Percentiles rank a stretch among this genome's conserved stretches.
Evolutionary conservation across 1,284 basidiomycete species (phyloP).

Genomic region (Spongispora temasekensis): DNA sequence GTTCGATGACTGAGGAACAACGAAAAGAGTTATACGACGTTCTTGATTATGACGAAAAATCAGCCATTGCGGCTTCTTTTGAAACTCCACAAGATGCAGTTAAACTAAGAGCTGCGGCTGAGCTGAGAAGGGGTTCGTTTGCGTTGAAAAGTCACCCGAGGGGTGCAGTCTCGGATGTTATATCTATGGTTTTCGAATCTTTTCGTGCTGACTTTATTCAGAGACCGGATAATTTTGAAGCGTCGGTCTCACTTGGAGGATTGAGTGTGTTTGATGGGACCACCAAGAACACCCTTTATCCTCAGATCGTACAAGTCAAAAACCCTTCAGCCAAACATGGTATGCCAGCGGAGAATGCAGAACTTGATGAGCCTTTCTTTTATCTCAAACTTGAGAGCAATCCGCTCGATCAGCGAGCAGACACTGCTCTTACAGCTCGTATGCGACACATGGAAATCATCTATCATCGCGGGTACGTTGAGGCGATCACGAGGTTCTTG

Average conservation of each 20-base stretch:
- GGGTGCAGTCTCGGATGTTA: conserved; percentile 67
- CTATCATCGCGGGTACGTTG: conserved; percentile 94
- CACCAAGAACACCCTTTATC: conserved; percentile 79
- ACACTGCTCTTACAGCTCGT: conserved; percentile 86
- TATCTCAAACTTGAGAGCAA: conserved; percentile 92
- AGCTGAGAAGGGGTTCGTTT: conserved; percentile 87
- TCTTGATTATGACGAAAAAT: conserved; percentile 92
- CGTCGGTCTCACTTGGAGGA: conserved; percentile 83
- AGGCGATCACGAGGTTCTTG: conserved; percentile 92
- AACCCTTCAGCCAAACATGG: conserved; percentile 31
- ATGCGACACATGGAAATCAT: conserved; percentile 99
- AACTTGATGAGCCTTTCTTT: conserved; percentile 81
- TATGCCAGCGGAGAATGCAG: conserved; percentile 27
- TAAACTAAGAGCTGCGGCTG: conserved; percentile 75
- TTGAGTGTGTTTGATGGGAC: conserved; percentile 94
- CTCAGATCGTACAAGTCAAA: conserved; percentile 95
- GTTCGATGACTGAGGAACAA: conserved; percentile 88
- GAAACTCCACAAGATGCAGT: conserved; percentile 82
- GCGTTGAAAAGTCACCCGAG: conserved; percentile 75
- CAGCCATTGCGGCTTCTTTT: conserved; percentile 67
- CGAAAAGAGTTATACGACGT: conserved; percentile 92
- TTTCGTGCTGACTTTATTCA: conserved; percentile 88
- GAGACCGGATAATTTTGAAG: conserved; percentile 81
- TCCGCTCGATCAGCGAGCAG: conserved; percentile 91
- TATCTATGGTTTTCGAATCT: conserved; percentile 88